Evolutionary conservation across 257 asterid genomes (phyloP), one percentile per base, ranked within the genome.

Genomic region (Buddleja alternifolia): DNA sequence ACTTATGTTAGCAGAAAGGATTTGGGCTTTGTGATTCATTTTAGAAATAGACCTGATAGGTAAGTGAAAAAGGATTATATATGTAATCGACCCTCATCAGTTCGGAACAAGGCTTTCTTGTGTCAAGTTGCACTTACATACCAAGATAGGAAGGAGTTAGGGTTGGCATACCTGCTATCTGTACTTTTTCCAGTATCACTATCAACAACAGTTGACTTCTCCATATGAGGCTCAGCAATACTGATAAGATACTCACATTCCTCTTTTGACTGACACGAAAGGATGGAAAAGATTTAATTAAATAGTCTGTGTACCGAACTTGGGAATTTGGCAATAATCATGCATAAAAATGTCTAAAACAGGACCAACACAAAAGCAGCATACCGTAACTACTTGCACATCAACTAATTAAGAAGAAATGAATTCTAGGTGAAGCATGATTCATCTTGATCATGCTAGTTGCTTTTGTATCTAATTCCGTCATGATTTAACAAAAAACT

Each of bases 181-280:
- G 62, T 81, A 69, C 95, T 91, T 76, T 91, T 81, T 64, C 99
- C 99, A 32, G 99, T 94, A 21, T 77, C 86, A 77, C 83, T 76
- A 80, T 94, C 99, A 8, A 94, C 98, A 70, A 94, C 97, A 19
- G 93, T 76, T 45, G 98, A 94, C 80, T 91, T 94, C 40, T 78
- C 83, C 99, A 94, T 94, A 50, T 67, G 79, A 15, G 99, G 99
- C 87, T 85, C 76, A 25, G 98, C 97, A 74, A 89, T 86, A 70
- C 85, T 81, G 56, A 94, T 91, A 39, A 94, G 90, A 84, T 94
- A 87, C 37, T 94, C 97, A 57, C 99, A 91, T 85, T 94, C 98
- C 81, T 85, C 90, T 61, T 86, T 80, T 25, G 97, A 82, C 99
- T 94, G 95, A 80, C 73, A 81, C 70, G 47, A 70, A 10, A 55